These are phyloP conservation scores for Plectosphaerella sp. DNA, from an alignment of 2,329 filamentous ascomycete genomes.

Conservation along the genomic window DNA sequence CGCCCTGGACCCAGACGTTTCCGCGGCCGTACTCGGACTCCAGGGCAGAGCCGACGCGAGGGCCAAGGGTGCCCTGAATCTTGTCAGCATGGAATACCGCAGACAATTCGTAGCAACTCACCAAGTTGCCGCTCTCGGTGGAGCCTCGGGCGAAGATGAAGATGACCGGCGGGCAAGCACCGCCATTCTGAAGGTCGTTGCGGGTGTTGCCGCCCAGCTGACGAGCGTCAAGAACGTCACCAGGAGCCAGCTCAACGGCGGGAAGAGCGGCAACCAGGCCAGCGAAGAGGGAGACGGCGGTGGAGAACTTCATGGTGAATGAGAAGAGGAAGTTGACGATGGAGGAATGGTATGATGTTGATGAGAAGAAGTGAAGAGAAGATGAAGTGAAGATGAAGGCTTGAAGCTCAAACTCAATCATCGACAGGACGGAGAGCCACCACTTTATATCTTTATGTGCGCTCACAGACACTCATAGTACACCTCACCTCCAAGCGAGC, in stretches of 20 bases:
- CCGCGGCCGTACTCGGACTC: conserved; percentile 15
- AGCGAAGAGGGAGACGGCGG: not conserved
- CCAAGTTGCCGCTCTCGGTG: conserved; percentile 32
- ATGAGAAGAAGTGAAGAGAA: too few species aligned
- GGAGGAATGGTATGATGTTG: too few species aligned
- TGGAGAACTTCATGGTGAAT: conserved; percentile 2
- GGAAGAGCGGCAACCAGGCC: not conserved
- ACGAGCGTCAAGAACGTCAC: not conserved
- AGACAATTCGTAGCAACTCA: conserved; percentile 6
- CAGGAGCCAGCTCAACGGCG: not conserved
- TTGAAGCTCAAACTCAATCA: too few species aligned
- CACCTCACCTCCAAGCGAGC: too few species aligned
- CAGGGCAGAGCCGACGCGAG: conserved; percentile 19
- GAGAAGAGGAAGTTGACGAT: too few species aligned
- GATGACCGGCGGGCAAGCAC: conserved; percentile 18
- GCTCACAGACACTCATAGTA: too few species aligned
- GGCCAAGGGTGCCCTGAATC: conserved; percentile 15
- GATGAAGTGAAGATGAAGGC: too few species aligned
- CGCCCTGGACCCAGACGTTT: conserved; percentile 36
- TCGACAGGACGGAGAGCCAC: too few species aligned
- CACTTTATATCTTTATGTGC: too few species aligned
- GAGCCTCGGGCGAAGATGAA: conserved; percentile 34
- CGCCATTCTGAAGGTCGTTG: conserved; percentile 1
- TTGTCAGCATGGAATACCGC: not conserved
- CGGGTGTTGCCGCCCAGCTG: conserved; percentile 1